phyloP scores from a whole-genome alignment of 495 filamentous ascomycete genomes.

The Penicillium nucicola region DNA sequence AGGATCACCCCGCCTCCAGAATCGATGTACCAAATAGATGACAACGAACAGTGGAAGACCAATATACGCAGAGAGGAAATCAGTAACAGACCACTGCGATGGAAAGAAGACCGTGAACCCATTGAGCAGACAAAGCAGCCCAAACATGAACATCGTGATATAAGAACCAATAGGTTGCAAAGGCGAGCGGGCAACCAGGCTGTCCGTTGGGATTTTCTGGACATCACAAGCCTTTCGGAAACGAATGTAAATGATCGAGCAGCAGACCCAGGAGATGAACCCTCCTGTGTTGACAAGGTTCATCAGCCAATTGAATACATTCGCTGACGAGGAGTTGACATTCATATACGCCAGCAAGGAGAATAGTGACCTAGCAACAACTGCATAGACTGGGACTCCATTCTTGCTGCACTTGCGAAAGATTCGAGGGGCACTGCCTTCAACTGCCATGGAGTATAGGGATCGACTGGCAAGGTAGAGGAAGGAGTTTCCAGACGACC shows the following conservation, averaged over 20 bases:
- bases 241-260: slow-evolving; percentile 49
- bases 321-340: no score
- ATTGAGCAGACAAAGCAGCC: slow-evolving; percentile 48
- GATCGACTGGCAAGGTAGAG: slow-evolving; percentile 67
- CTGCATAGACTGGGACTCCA: slow-evolving; percentile 38
- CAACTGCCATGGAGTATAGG: slow-evolving; percentile 43
- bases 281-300: slow-evolving; percentile 47
- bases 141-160: slow-evolving; percentile 5
- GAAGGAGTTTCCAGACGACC: slow-evolving; percentile 68
- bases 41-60: slow-evolving; percentile 49
- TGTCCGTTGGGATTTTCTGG: background rate
- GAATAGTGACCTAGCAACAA: slow-evolving; percentile 17
- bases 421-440: slow-evolving; percentile 33
- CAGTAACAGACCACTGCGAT: slow-evolving; percentile 31
- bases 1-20: background rate
- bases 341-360: slow-evolving; percentile 23
- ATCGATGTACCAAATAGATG: slow-evolving; percentile 42
- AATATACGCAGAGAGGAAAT: slow-evolving; percentile 55
- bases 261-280: slow-evolving; percentile 54
- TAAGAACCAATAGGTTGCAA: background rate
- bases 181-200: background rate
- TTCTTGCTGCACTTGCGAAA: slow-evolving; percentile 31
- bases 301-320: no score
- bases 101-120: slow-evolving; percentile 58
- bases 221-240: slow-evolving; percentile 46